Evolutionary conservation across 768 basidiomycete genomes (phyloP), one percentile per base, ranked within the genome.

Genomic region (Galerina sulciceps): DNA sequence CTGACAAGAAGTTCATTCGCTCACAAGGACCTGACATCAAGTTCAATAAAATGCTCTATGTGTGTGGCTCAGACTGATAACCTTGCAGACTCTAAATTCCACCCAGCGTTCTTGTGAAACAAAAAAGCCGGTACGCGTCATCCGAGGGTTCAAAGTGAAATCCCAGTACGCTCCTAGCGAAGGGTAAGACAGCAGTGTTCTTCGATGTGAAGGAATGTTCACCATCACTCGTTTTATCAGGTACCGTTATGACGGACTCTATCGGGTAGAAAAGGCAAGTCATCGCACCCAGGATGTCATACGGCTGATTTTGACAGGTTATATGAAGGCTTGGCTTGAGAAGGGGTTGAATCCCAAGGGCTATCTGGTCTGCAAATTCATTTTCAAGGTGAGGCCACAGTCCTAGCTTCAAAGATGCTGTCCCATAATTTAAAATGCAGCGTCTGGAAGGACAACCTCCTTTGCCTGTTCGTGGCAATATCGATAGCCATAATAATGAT

Each of bases 241-340:
- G 22, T 97, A 95, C 69, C 86, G 94, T 9, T 97, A 97, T 67
- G 94, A 96, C 65, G 95, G 95, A 1, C 78, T 97, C 10, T 97
- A 96, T 68, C 75, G 67, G 1, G 89, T 94, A 14, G 89, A 89
- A 72, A 86, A 87, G 78, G 91, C 84, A 59, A 48, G 75, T 42
- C 26, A 31, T n/a, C 23, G 1, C 9, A 22, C 11, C 26, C 20
- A 34, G 43, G 22, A 11, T 23, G 10, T 17, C 40, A 38, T 22
- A 15, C 18, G 15, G 5, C 10, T n/a, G 6, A 15, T 23, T 18
- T 51, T 36, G 8, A 22, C 31, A n/a, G 8, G 36, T 26, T 15
- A 36, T 38, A 18, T 23, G 6, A 62, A 91, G 86, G 88, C 86
- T 4, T 93, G 90, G 91, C 81, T 81, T 71, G 91, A 89, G 61